A percentile compares a stretch with the other conserved stretches of the same genome.
Conservation (phyloP, 768 basidiomycete genomes). For the Kwoniella europaea region DNA sequence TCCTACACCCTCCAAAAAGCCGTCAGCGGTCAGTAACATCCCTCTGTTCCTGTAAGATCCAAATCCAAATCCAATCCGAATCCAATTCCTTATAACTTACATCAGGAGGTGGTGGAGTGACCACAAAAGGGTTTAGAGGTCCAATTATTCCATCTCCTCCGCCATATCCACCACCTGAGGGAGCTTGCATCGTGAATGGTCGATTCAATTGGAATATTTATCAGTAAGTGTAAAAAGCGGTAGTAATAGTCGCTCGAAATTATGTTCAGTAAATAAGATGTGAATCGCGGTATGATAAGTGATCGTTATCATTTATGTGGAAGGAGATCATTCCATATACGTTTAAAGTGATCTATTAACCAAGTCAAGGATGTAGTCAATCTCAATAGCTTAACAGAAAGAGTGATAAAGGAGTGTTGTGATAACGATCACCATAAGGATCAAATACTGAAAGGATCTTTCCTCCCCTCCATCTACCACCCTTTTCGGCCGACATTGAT, state of each 20-base stretch:
- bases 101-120: slow-evolving; percentile 43
- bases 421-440: neutral
- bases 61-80: too few species aligned
- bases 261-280: too few species aligned
- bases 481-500: neutral
- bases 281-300: too few species aligned
- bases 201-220: too few species aligned
- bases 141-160: slow-evolving; percentile 34
- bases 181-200: slow-evolving; percentile 22
- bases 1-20: too few species aligned
- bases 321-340: neutral
- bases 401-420: neutral
- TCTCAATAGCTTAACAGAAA: neutral
- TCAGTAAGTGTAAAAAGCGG: too few species aligned
- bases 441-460: neutral
- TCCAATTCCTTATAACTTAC: too few species aligned
- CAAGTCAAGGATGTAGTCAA: neutral
- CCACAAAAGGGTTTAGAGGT: slow-evolving; percentile 48
- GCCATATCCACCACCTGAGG: slow-evolving; percentile 18
- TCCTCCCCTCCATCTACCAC: neutral
- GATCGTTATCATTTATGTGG: too few species aligned
- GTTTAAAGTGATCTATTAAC: neutral
- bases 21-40: too few species aligned
- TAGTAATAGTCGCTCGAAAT: too few species aligned
- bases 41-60: too few species aligned